phyloP scores from a whole-genome alignment of 441 rosid genomes.

The Mallotus japonicus region DNA sequence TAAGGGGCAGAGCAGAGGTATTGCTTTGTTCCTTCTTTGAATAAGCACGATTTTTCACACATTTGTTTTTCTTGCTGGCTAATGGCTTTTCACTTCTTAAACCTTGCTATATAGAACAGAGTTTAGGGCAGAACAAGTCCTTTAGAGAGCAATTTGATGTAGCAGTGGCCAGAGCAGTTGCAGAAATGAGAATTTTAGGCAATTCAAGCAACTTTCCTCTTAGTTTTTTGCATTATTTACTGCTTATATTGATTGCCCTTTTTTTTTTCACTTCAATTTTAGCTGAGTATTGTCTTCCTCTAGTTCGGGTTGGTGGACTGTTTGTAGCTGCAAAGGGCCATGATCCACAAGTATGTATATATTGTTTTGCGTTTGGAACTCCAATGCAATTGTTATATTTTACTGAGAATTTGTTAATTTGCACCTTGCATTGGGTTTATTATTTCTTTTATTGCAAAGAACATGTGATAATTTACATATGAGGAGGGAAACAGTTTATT shows the following conservation, averaged over 20 bases:
- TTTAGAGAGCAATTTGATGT: slow-evolving; percentile 87
- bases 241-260: slow-evolving; percentile 15
- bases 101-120: slow-evolving; percentile 59
- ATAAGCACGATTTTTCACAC: too few species aligned
- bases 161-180: slow-evolving; percentile 93
- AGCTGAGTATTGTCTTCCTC: slow-evolving; percentile 95
- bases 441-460: background rate
- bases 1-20: slow-evolving; percentile 96
- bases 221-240: background rate
- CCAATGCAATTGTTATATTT: slow-evolving; percentile 9
- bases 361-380: slow-evolving; percentile 13
- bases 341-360: slow-evolving; percentile 59
- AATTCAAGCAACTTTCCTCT: background rate
- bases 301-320: slow-evolving; percentile 90
- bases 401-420: background rate
- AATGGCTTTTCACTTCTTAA: background rate
- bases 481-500: background rate
- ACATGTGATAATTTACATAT: background rate
- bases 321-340: slow-evolving; percentile 96
- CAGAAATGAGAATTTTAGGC: slow-evolving; percentile 95
- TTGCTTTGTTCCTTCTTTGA: too few species aligned
- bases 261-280: slow-evolving; percentile 32
- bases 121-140: slow-evolving; percentile 51
- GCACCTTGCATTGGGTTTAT: background rate
- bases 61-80: background rate